Conservation (phyloP, 257 asterid species). For the Petunia axillaris region DNA sequence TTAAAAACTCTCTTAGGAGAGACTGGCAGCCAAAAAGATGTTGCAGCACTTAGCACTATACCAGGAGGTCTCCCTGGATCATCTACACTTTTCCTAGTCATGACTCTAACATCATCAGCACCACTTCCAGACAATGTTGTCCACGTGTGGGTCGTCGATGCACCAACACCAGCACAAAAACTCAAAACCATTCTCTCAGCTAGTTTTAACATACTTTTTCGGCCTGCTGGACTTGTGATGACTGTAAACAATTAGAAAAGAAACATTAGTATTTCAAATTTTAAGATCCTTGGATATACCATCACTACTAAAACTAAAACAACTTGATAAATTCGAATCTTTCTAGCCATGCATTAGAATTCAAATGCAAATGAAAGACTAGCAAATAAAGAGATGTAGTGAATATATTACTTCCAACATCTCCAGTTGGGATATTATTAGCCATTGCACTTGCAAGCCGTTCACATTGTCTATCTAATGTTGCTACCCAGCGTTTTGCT, state of each 20-base stretch:
- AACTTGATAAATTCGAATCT: too few species aligned
- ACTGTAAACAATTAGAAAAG: constrained; percentile 37
- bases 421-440: constrained; percentile 65
- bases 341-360: too few species aligned
- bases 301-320: too few species aligned
- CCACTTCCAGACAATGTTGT: constrained; percentile 76
- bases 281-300: background rate
- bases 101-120: constrained; percentile 77
- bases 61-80: constrained; percentile 93
- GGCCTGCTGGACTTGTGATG: constrained; percentile 70
- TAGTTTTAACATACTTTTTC: constrained; percentile 72
- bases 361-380: background rate
- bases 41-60: constrained; percentile 78
- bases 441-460: constrained; percentile 76
- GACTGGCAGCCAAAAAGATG: constrained; percentile 81
- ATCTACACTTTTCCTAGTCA: constrained; percentile 82
- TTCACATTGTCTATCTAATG: constrained; percentile 76
- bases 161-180: constrained; percentile 80
- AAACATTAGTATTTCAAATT: background rate
- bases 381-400: background rate
- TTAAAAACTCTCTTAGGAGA: constrained; percentile 68
- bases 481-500: constrained; percentile 79
- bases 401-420: constrained; percentile 54
- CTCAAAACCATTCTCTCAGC: constrained; percentile 90
- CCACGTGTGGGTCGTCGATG: constrained; percentile 82